Conservation (phyloP, 2,329 filamentous ascomycete genomes). For the Colletotrichum neosansevieriae region DNA sequence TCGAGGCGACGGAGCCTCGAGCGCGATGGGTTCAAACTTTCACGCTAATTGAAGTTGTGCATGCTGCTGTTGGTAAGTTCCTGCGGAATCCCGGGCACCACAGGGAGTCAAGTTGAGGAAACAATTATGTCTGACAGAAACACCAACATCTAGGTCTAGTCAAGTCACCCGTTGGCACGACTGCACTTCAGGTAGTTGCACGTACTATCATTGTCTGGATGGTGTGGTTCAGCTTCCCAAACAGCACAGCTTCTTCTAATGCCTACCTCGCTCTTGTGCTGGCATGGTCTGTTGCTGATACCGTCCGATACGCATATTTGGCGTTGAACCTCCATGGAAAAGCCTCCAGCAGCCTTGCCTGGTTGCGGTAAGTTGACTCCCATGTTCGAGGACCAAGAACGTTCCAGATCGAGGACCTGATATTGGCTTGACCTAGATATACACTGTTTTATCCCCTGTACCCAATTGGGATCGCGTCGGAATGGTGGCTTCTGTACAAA, state of each 20-base stretch:
- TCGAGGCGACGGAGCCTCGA: constrained; percentile 72
- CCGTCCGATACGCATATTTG: constrained; percentile 93
- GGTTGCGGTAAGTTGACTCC: constrained; percentile 67
- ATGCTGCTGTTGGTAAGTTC: constrained; percentile 78
- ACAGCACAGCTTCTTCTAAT: constrained; percentile 62
- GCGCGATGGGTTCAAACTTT: constrained; percentile 85
- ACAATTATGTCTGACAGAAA: neutral
- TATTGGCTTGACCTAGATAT: constrained; percentile 60
- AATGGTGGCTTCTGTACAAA: constrained; percentile 83
- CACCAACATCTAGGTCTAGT: constrained; percentile 74
- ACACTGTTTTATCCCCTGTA: constrained; percentile 95
- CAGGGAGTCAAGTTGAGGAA: neutral
- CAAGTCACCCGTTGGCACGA: constrained; percentile 85
- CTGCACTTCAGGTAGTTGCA: constrained; percentile 87
- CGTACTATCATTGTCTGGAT: constrained; percentile 92
- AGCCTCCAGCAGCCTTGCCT: constrained; percentile 77
- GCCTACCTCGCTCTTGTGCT: constrained; percentile 82
- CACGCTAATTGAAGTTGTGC: constrained; percentile 84
- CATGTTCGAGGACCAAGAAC: neutral
- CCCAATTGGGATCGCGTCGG: constrained; percentile 88
- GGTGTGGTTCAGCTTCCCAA: constrained; percentile 80
- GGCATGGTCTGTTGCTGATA: constrained; percentile 91
- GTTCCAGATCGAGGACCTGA: neutral
- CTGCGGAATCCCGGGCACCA: too few species aligned
- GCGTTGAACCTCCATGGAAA: constrained; percentile 74